Evolutionary conservation across 78 protist genomes (phyloP).

Genomic region (Polysphondylium violaceum): DNA sequence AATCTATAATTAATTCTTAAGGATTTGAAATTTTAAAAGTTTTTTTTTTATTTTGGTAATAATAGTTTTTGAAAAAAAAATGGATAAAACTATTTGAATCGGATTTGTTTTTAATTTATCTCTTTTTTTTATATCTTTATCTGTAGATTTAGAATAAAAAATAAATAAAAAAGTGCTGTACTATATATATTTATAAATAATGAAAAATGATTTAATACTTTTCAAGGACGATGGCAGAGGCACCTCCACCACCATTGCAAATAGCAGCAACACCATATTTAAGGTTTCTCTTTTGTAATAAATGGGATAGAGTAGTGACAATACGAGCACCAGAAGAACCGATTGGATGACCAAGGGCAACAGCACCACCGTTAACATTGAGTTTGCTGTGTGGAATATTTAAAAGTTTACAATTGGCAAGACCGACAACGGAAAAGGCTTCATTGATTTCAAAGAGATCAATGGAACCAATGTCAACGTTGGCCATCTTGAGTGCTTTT

Average conservation of each 20-base stretch:
- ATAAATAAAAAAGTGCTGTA: too few relatives aligned
- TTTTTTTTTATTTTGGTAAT: too few relatives aligned
- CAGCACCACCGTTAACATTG: conserved; percentile 98
- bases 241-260: conserved; percentile 98
- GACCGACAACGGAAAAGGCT: conserved; percentile 93
- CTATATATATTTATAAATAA: too few relatives aligned
- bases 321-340: conserved; percentile 98
- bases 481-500: conserved; percentile 77
- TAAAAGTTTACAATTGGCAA: conserved; percentile 91
- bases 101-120: too few relatives aligned
- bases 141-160: too few relatives aligned
- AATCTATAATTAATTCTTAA: too few relatives aligned
- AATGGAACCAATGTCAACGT: conserved; percentile 64
- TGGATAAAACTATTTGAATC: too few relatives aligned
- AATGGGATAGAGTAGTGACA: conserved; percentile 87
- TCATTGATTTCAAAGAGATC: conserved; percentile 97
- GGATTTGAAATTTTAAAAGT: too few relatives aligned
- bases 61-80: too few relatives aligned
- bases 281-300: conserved; percentile 64
- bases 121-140: too few relatives aligned
- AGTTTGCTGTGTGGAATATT: conserved; percentile 77
- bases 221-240: conserved; percentile 93
- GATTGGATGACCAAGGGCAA: conserved; percentile 98
- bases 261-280: conserved; percentile 92
- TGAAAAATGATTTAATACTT: too few relatives aligned